Conservation (phyloP, 805 yeast species). For the Saccharomycopsis selenospora region DNA sequence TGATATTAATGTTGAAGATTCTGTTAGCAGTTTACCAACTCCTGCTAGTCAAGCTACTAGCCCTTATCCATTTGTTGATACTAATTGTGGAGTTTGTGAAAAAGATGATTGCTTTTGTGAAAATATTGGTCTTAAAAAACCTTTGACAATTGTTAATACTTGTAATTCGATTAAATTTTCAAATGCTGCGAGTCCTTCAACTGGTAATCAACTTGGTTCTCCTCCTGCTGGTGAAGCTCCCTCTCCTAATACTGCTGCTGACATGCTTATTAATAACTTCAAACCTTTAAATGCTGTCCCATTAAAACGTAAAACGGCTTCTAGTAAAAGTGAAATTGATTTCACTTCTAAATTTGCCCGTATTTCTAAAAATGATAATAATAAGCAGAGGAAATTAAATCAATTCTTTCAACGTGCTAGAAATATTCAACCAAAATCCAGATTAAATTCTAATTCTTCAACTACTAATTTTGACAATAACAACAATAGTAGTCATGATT, state of each 20-base stretch:
- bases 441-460: not conserved
- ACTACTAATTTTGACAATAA: not conserved
- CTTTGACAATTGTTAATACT: slow-evolving; percentile 18
- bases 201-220: slow-evolving; percentile 41
- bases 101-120: slow-evolving; percentile 68
- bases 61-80: slow-evolving; percentile 25
- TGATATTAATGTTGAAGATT: slow-evolving; percentile 3
- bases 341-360: slow-evolving; percentile 12
- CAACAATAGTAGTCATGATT: slow-evolving; percentile 4
- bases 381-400: slow-evolving; percentile 20
- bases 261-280: slow-evolving; percentile 4
- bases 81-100: slow-evolving; percentile 56
- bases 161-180: too few relatives aligned
- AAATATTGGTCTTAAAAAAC: slow-evolving; percentile 28
- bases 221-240: not conserved
- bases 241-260: slow-evolving; percentile 23
- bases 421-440: not conserved
- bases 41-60: slow-evolving; percentile 19
- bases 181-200: slow-evolving; percentile 29
- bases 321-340: slow-evolving; percentile 18
- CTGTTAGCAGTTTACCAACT: slow-evolving; percentile 19
- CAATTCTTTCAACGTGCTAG: slow-evolving; percentile 8
- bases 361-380: slow-evolving; percentile 6
- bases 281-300: slow-evolving; percentile 4
- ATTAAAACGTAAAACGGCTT: slow-evolving; percentile 10